Evolutionary conservation across 176 grass and related monocot genomes (phyloP), one percentile per base, ranked within the genome.

Genomic region (Puya raimondii): DNA sequence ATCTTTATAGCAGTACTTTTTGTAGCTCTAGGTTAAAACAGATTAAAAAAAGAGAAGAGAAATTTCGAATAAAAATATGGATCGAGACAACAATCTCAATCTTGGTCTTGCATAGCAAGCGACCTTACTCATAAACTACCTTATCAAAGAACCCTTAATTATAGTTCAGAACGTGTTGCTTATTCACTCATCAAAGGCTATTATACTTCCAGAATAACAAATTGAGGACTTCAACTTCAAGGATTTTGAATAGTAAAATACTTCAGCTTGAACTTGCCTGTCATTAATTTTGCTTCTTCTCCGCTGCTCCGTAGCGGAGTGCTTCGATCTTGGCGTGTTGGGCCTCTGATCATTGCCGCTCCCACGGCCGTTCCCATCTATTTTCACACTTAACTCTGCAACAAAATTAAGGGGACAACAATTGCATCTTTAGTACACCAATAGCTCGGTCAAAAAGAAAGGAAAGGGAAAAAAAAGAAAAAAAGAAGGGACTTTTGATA

Each of bases 241-340:
- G 33, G 33, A 42, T 42, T 42, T 7, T 42, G 5, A 42, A 7
- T 42, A 42, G 6, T 7, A 42, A 42, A 42, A 42, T 42, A 42
- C 33, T 42, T 42, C 33, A 42, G 33, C 4, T 42, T 42, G 33
- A 42, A 42, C 69, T 72, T 57, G 86, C 95, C 95, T 93, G 70
- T 94, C 95, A 84, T 99, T 99, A 71, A 99, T 99, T 75, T 99
- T 99, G 78, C 90, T 94, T 70, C 95, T 91, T 47, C 95, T 78
- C 16, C 90, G 90, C 78, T 99, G 95, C 75, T 99, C 95, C 1
- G 90, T 94, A 18, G 95, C 90, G 0, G 95, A 99, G 73, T 99
- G 95, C 80, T 99, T 99, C 11, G 90, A 99, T 78, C 85, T 84
- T 48, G 95, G 95, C 1, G 90, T 94, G 73, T 79, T 79, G 13